Percentiles rank a stretch among this genome's conserved stretches.
Evolutionary conservation across 306 rosid genomes (phyloP).

Genomic region (Aeschynomene evenia): DNA sequence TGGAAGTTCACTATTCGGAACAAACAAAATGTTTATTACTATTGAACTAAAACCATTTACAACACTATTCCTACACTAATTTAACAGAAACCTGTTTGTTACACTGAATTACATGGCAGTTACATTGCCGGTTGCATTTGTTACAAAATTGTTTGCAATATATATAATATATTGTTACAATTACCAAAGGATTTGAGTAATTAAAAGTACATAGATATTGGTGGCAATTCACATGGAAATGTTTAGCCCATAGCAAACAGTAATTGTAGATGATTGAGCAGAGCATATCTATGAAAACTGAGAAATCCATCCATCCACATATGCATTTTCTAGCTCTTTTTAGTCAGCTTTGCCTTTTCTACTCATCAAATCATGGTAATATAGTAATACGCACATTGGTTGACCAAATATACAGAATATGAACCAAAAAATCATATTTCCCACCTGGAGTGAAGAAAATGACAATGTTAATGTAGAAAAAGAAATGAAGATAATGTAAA

Average conservation of each 20-base stretch:
- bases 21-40: not conserved
- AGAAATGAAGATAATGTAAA: constrained; percentile 7
- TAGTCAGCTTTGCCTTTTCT: constrained; percentile 47
- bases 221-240: constrained; percentile 11
- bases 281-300: constrained; percentile 24
- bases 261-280: not conserved
- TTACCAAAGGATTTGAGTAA: constrained; percentile 6
- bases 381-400: constrained; percentile 89
- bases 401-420: constrained; percentile 85
- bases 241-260: constrained; percentile 23
- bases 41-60: constrained; percentile 41
- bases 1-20: not conserved
- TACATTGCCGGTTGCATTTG: not conserved
- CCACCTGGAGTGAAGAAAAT: constrained; percentile 55
- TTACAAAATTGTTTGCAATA: constrained; percentile 21
- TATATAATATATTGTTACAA: not conserved
- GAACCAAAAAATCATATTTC: constrained; percentile 96
- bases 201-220: constrained; percentile 2
- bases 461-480: not conserved
- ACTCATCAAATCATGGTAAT: constrained; percentile 93
- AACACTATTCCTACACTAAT: constrained; percentile 13
- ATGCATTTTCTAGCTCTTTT: constrained; percentile 9
- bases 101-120: constrained; percentile 17
- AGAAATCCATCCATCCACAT: constrained; percentile 3
- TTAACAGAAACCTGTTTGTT: not conserved